Conservation (phyloP, 306 rosid species). For the Prunus kanzakura region DNA sequence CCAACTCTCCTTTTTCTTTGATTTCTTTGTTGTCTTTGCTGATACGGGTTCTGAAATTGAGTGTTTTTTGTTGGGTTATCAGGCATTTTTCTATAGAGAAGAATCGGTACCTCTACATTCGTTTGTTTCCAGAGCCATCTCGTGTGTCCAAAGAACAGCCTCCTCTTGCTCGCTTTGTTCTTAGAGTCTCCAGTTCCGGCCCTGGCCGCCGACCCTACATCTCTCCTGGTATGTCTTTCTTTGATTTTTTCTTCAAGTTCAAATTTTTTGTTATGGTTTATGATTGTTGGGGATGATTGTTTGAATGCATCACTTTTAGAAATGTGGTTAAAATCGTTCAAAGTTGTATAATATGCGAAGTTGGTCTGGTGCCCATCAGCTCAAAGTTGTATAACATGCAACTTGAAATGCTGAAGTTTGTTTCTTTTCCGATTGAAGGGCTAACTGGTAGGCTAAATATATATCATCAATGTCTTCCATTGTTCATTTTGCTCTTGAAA, state of each 20-base stretch:
- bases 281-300: neutral
- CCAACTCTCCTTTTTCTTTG: neutral
- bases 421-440: neutral
- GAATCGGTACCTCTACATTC: slow-evolving; percentile 62
- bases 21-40: neutral
- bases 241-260: neutral
- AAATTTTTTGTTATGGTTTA: neutral
- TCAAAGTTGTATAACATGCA: neutral
- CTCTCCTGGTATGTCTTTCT: slow-evolving; percentile 54
- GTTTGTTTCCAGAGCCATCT: slow-evolving; percentile 82
- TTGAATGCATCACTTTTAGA: neutral
- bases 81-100: slow-evolving; percentile 69
- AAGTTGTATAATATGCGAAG: neutral
- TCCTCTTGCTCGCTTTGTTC: slow-evolving; percentile 69
- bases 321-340: neutral
- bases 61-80: slow-evolving; percentile 10
- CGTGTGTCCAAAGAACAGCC: slow-evolving; percentile 66
- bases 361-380: neutral
- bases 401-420: neutral
- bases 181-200: slow-evolving; percentile 57
- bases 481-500: neutral
- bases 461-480: neutral
- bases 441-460: neutral
- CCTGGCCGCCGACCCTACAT: slow-evolving; percentile 49
- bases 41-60: neutral